phyloP scores from a whole-genome alignment of 2,329 filamentous ascomycete species.

The Penicillium sclerotigenum region DNA sequence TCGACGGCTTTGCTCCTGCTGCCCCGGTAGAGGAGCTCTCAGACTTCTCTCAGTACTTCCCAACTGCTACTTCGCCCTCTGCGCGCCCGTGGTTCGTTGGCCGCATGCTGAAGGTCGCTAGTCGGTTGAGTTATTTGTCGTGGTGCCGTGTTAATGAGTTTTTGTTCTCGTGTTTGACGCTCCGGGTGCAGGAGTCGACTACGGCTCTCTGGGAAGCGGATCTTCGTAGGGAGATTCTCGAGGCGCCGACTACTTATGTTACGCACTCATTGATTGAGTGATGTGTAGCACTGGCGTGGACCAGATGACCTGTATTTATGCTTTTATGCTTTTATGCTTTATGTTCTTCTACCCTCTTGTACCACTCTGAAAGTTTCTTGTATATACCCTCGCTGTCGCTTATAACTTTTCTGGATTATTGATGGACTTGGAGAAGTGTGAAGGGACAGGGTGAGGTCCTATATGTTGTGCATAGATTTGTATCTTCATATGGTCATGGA shows the following conservation, averaged over 20 bases:
- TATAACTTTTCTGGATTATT: neutral
- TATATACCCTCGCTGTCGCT: neutral
- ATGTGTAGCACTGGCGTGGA: neutral
- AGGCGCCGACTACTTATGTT: conserved; percentile 38
- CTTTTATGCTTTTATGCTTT: neutral
- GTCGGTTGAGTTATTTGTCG: conserved; percentile 32
- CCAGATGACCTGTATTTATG: neutral
- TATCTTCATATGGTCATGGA: neutral
- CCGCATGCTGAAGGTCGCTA: conserved; percentile 42
- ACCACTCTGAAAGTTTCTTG: neutral
- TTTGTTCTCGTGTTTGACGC: conserved; percentile 36
- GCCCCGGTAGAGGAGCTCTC: conserved; percentile 3
- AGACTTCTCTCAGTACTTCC: conserved; percentile 32
- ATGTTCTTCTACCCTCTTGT: neutral
- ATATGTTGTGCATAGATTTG: too few species aligned
- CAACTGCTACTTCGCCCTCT: conserved; percentile 23
- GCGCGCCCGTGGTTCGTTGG: conserved; percentile 41
- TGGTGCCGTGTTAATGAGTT: conserved; percentile 39
- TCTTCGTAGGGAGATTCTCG: conserved; percentile 37
- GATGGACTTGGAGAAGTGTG: neutral
- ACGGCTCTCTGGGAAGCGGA: conserved; percentile 32
- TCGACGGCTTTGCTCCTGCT: neutral
- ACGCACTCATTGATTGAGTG: conserved; percentile 23
- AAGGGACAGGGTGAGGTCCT: neutral
- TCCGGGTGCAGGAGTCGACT: conserved; percentile 24